Evolutionary conservation across 805 yeast genomes (phyloP).

Genomic region (Lachancea dasiensis): DNA sequence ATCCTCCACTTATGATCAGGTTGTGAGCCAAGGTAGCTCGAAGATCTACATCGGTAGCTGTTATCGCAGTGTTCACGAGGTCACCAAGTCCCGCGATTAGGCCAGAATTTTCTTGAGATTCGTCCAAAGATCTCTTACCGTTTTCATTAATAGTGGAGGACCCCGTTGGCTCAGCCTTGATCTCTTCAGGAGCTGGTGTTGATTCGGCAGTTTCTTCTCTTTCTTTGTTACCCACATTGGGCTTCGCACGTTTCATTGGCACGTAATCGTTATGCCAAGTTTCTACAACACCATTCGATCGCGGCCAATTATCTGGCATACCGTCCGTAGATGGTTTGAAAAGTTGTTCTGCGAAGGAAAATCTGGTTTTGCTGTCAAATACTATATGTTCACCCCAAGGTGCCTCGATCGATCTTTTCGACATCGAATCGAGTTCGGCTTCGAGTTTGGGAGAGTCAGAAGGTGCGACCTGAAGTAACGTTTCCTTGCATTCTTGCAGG

Average conservation of each 20-base stretch:
- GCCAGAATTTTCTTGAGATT: constrained; percentile 11
- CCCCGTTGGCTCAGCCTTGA: constrained; percentile 12
- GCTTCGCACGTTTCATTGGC: constrained; percentile 57
- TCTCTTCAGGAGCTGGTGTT: constrained; percentile 20
- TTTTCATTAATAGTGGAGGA: constrained; percentile 20
- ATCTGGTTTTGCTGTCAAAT: constrained; percentile 51
- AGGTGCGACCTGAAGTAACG: constrained; percentile 46
- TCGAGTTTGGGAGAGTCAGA: constrained; percentile 20
- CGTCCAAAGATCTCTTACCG: constrained; percentile 28
- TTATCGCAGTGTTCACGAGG: constrained; percentile 49
- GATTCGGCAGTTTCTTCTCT: constrained; percentile 28
- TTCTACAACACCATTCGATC: constrained; percentile 49
- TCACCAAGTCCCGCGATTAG: constrained; percentile 49
- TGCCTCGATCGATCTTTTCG: constrained; percentile 55
- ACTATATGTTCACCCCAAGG: constrained; percentile 69
- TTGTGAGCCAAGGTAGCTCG: constrained; percentile 85
- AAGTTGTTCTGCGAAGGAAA: constrained; percentile 61
- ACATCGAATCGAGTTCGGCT: constrained; percentile 24
- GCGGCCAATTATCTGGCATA: constrained; percentile 30
- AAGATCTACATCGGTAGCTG: constrained; percentile 67
- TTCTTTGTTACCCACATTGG: constrained; percentile 30
- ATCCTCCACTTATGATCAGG: constrained; percentile 80
- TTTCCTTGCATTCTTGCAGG: constrained; percentile 71
- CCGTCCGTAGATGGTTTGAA: constrained; percentile 53
- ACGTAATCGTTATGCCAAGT: constrained; percentile 58